These are phyloP conservation scores for Starmerella bacillaris DNA, from an alignment of 805 yeast species.

Conservation along the genomic window DNA sequence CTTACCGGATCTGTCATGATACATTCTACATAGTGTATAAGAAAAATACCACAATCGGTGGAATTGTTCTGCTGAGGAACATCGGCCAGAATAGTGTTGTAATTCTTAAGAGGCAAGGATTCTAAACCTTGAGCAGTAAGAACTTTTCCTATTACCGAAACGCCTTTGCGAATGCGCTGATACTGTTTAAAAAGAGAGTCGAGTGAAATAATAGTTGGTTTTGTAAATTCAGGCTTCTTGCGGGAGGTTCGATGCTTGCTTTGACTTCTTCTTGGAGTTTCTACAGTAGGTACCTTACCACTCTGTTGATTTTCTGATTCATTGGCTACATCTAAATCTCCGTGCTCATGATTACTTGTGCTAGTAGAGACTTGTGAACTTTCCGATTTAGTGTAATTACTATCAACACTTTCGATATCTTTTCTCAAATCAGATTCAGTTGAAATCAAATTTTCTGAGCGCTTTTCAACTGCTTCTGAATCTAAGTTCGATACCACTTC, in stretches of 20 bases:
- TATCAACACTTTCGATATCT: no score
- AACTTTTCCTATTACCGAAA: constrained; percentile 5
- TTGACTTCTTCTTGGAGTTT: no score
- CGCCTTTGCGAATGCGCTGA: constrained; percentile 10
- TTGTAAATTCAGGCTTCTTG: constrained; percentile 1
- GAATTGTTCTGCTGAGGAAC: constrained; percentile 77
- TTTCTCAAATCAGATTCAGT: no score
- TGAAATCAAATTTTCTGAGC: no score
- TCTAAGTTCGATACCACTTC: no score
- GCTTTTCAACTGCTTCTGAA: no score
- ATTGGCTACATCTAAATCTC: no score
- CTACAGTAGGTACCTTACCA: no score
- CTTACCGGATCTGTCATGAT: constrained; percentile 34
- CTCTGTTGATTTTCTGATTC: no score
- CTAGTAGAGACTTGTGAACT: no score
- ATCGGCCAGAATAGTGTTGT: constrained; percentile 31
- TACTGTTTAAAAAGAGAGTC: constrained; percentile 44
- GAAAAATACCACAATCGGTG: constrained; percentile 90
- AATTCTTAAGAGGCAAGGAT: constrained; percentile 38
- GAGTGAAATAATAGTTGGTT: constrained; percentile 36
- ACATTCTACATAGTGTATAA: constrained; percentile 50
- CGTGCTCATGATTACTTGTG: no score
- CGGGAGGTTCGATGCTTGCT: background rate
- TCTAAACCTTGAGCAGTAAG: constrained; percentile 2
- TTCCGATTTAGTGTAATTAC: no score